These are phyloP conservation scores for Prunus davidiana DNA, from an alignment of 306 rosid genomes.

Conservation along the genomic window DNA sequence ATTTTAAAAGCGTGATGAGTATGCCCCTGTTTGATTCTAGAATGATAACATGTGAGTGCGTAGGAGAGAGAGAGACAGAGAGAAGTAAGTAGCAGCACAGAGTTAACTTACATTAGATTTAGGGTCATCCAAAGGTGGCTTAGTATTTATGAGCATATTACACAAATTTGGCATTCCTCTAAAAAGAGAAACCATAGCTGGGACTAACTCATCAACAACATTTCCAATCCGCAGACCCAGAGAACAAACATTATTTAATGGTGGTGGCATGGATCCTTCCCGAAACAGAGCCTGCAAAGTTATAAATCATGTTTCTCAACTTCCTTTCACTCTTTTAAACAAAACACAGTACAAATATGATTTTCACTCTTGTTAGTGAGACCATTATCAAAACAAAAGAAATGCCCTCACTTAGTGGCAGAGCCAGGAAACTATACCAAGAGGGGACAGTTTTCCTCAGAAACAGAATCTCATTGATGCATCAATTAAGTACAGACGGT, in stretches of 20 bases:
- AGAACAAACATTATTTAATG: too few relatives aligned
- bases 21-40: too few relatives aligned
- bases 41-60: too few relatives aligned
- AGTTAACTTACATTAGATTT: constrained; percentile 2
- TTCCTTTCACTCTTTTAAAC: background rate
- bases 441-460: too few relatives aligned
- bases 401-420: background rate
- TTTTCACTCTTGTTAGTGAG: background rate
- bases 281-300: background rate
- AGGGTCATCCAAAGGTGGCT: background rate
- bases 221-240: background rate
- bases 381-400: background rate
- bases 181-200: background rate
- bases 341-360: background rate
- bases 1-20: background rate
- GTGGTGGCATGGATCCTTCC: background rate
- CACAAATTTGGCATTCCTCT: constrained; percentile 1
- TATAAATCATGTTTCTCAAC: background rate
- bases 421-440: too few relatives aligned
- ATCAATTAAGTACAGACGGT: too few relatives aligned
- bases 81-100: too few relatives aligned
- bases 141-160: background rate
- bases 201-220: background rate
- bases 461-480: too few relatives aligned
- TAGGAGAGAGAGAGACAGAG: too few relatives aligned